Base-by-base conservation (phyloP, 2,329 filamentous ascomycete genomes). In the Fusarium cicatricum region DNA sequence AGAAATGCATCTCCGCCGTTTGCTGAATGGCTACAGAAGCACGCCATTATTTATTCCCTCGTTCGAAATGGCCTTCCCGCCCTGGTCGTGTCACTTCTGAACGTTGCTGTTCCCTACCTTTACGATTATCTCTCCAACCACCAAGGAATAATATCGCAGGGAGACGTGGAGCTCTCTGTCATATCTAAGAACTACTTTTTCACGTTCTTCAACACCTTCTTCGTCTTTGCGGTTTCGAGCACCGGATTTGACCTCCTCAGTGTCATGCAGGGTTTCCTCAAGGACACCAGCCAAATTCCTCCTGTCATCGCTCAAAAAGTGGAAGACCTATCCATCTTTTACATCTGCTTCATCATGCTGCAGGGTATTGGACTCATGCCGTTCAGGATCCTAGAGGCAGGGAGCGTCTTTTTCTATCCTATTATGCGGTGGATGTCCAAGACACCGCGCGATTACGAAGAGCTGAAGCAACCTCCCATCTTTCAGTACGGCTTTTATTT, bases 181-280 rank as follows among this genome's bases (percentile, higher is more conserved):
- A 94, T 99, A 63, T 97, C 92, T 48, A 99, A 99, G 78, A 99
- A 98, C 75, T 99, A 98, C 78, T 97, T 98, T 82, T 99, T 99
- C 73, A 93, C 90, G 10, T 99, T 99, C 76, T 98, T 99, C 85
- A 99, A 99, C 76, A 91, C 98, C 52, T 99, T 99, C 76, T 85
- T 98, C 44, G 86, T 98, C 38, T 97, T 98, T 73, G 96, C 94
- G 1, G 84, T 95, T 21, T 90, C 96, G 39, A 90, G 90, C 48
- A 92, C 92, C 5, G 91, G 90, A 76, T 86, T 89, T 33, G 86
- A 88, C 48, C 90, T 97, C 70, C 87, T 87, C 75, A 80, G 81
- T 29, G 84, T 90, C 46, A 81, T 98, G 40, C 86, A 86, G 48
- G 85, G 94, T 41, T 85, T 89, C 10, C 81, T 97, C 50, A 87